Base-by-base conservation (phyloP, 805 yeast species). In the Candida alai region DNA sequence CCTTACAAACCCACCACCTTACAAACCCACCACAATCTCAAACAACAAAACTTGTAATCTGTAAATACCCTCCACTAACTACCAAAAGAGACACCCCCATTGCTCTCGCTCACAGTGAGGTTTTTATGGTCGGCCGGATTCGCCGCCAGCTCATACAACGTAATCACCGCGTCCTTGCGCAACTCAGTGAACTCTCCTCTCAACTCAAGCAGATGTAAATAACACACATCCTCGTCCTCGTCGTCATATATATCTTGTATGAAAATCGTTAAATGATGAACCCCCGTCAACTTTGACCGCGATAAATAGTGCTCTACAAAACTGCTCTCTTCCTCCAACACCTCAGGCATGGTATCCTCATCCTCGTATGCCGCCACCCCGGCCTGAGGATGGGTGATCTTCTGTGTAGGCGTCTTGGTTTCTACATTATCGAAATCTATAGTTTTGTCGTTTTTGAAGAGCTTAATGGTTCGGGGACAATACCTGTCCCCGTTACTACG, bases 141-240 rank as follows among this genome's bases (percentile, higher is more conserved):
- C 3, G 97, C 93, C 0, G 96, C 94, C 36, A 88, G 75, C 58
- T 90, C 97, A 56, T 89, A 90, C 14, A 84, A 51, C 0, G 95
- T 70, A 11, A 83, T 69, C 12, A 86, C 75, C 0, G 96, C 95
- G 26, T 83, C 85, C 41, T 71, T 72, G 20, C 64, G 54, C 32
- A 83, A 53, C 23, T 70, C 74, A 5, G 74, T 65, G 39, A 57
- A 71, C 43, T 77, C 83, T 1, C 97, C 97, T 29, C 96, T 65
- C 17, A 90, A 56, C 37, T 94, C 97, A 28, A 89, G 58, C 45
- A 78, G 82, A 45, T 79, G 79, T 2, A 89, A 35, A 35, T 67
- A 73, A 4, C 80, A 68, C 16, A 67, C 61, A 33, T 76, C 82
- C 34, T 53, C 60, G 5, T 63, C 78, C 3, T 74, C 74, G 65